phyloP scores from a whole-genome alignment of 257 asterid genomes.

The Solanum microdontum region DNA sequence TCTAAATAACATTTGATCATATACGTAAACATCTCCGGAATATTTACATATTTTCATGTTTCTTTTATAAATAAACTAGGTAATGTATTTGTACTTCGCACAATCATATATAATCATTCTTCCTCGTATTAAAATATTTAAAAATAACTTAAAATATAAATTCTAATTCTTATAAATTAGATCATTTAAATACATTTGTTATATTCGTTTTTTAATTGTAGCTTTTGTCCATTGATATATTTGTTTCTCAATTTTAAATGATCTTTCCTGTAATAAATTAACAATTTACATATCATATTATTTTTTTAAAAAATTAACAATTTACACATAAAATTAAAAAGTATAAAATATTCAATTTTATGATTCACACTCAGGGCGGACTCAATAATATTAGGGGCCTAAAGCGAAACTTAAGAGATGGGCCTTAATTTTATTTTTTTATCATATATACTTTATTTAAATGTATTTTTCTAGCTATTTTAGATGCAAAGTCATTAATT shows the following conservation, averaged over 20 bases:
- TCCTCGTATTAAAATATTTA: not conserved
- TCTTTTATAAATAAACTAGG: not conserved
- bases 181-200: not conserved
- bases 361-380: not conserved
- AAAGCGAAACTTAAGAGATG: too few relatives aligned
- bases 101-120: not conserved
- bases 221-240: not conserved
- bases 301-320: too few relatives aligned
- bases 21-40: accelerated
- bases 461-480: too few relatives aligned
- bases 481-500: too few relatives aligned
- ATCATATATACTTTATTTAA: too few relatives aligned
- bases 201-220: not conserved
- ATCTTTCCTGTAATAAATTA: not conserved
- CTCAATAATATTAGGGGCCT: too few relatives aligned
- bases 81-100: not conserved
- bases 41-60: not conserved
- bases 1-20: not conserved
- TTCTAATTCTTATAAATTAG: not conserved
- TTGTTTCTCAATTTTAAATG: not conserved
- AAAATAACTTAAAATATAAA: not conserved
- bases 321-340: not conserved
- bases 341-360: not conserved
- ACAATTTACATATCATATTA: too few relatives aligned
- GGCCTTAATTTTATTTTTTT: too few relatives aligned